These are phyloP conservation scores for Collybia nuda DNA, from an alignment of 768 basidiomycete genomes.

Conservation along the genomic window DNA sequence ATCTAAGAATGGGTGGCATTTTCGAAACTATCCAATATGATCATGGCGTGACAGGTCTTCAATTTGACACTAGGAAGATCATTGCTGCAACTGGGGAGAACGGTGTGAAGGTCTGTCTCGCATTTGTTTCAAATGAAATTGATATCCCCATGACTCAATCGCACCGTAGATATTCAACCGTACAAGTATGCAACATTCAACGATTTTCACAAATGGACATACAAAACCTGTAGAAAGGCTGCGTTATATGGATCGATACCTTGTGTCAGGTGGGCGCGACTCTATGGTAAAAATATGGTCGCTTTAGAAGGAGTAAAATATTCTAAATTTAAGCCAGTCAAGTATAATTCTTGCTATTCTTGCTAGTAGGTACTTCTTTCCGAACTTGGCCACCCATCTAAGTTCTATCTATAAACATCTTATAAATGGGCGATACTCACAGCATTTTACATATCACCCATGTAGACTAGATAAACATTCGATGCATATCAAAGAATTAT, in stretches of 20 bases:
- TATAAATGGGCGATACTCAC: too few relatives aligned
- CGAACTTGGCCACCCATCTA: too few relatives aligned
- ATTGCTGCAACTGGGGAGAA: constrained; percentile 93
- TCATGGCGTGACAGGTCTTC: constrained; percentile 84
- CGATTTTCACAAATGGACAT: constrained; percentile 90
- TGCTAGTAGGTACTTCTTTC: too few relatives aligned
- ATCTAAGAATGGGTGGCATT: constrained; percentile 85
- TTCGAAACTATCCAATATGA: constrained; percentile 91
- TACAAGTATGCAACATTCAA: constrained; percentile 86
- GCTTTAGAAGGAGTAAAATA: constrained; percentile 44
- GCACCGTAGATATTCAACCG: constrained; percentile 85
- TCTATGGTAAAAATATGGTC: constrained; percentile 91
- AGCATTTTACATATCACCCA: too few relatives aligned
- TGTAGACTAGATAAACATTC: too few relatives aligned
- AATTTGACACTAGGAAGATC: constrained; percentile 94
- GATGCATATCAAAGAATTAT: too few relatives aligned
- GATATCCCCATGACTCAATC: constrained; percentile 1
- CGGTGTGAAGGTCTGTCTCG: constrained; percentile 69
- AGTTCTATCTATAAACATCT: too few relatives aligned
- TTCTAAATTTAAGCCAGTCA: too few relatives aligned
- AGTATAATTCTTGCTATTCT: too few relatives aligned
- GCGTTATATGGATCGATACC: constrained; percentile 95
- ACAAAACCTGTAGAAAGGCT: constrained; percentile 83
- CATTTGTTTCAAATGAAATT: not conserved
- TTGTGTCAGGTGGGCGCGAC: constrained; percentile 89